Conservation (phyloP, 345 rosid genomes). For the Rhizophora mangle region DNA sequence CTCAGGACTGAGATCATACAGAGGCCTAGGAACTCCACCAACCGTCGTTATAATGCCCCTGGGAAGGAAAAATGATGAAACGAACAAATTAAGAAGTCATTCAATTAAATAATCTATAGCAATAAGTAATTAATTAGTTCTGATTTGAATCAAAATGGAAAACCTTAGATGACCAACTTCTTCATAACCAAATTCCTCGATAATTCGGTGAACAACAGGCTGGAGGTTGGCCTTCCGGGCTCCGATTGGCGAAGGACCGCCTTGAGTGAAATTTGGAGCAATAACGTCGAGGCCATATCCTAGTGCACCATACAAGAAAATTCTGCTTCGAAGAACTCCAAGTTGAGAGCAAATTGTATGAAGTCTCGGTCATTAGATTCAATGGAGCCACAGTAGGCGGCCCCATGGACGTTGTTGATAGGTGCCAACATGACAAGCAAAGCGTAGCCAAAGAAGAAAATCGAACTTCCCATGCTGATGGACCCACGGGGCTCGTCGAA, state of each 20-base stretch:
- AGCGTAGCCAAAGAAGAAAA: no score
- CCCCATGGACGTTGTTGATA: no score
- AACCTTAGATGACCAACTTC: slow-evolving; percentile 78
- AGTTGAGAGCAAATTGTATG: slow-evolving; percentile 49
- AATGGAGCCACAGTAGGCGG: slow-evolving; percentile 24
- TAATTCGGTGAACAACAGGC: slow-evolving; percentile 28
- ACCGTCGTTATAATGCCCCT: slow-evolving; percentile 5
- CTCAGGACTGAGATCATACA: background rate
- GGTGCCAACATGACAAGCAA: no score
- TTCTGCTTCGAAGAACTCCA: slow-evolving; percentile 64
- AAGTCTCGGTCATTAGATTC: slow-evolving; percentile 43
- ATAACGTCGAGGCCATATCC: slow-evolving; percentile 54
- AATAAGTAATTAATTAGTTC: no score
- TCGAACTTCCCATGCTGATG: no score
- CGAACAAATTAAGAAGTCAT: no score
- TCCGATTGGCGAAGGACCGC: slow-evolving; percentile 59
- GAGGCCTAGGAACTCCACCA: slow-evolving; percentile 10
- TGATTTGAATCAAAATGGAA: no score
- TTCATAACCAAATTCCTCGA: slow-evolving; percentile 61
- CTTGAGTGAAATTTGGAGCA: slow-evolving; percentile 39
- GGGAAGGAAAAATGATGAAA: background rate
- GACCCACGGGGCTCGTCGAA: no score
- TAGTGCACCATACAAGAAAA: slow-evolving; percentile 43
- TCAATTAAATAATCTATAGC: no score
- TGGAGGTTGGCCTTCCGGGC: slow-evolving; percentile 55